Base-by-base conservation (phyloP, 768 basidiomycete species). In the Termitomyces sp. region DNA sequence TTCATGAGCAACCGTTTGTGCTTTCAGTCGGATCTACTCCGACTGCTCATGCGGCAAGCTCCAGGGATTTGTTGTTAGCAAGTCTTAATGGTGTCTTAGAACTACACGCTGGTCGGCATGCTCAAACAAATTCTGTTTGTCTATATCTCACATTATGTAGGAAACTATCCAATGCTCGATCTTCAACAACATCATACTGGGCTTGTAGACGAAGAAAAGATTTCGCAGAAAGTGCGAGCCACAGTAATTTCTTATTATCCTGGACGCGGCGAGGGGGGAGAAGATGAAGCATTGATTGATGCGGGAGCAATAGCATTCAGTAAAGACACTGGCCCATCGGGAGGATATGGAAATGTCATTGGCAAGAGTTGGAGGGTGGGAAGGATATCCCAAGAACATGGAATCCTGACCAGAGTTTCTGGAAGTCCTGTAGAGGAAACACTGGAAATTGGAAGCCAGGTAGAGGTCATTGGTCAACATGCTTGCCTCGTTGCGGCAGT, bases 11-110 rank as follows among this genome's bases (percentile, higher is more conserved):
- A 38, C 78, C 81, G 6, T 92, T 89, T 63, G 79, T 90, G 2
- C 72, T 94, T 36, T 88, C 88, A 2, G 86, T 94, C 2, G 92
- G 92, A 22, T 88, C 91, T n/a, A 94, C 92, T 2, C 92, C 92
- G 1, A 86, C 92, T 2, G 92, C 92, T 0, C 89, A 93, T 66
- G 87, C 87, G 10, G 90, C 87, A 13, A 83, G 80, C 32, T 72
- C 78, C 20, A 76, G 74, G 51, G 70, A 72, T 16, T 68, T 73
- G 45, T 66, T 87, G 20, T 72, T 77, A 7, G 69, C 75, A 26
- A 63, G 73, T 53, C 74, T 92, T 36, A 75, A 84, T 57, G 87
- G 88, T 0, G 70, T 71, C 30, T 75, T 94, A 20, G 92, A 94
- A 70, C 68, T 94, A 54, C 92, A 88, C 71, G 91, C 89, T 60